Base-by-base conservation (phyloP, 768 basidiomycete genomes). In the Phylloporus rhodoxanthus region DNA sequence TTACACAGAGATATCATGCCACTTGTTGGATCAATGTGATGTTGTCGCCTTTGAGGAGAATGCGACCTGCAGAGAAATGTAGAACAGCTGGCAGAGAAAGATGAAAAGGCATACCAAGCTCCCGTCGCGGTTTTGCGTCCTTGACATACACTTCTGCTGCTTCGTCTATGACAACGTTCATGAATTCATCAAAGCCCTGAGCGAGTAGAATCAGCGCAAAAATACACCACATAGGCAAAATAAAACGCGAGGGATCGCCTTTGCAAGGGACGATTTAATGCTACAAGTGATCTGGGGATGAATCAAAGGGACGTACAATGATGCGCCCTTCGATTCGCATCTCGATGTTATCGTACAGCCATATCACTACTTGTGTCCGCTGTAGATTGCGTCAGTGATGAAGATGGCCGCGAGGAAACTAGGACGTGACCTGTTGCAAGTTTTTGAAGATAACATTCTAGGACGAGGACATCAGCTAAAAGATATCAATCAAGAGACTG, bases 401-500 rank as follows among this genome's bases (percentile, higher is more conserved):
- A 52, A 49, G 33, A 40, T 36, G 28, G 28, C 28, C 28, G 10
- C 19, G 40, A 15, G 45, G 42, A 25, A 8, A 32, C 0, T 54
- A 32, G 29, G 30, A 44, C 45, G 8, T 26, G 23, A 85, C 91
- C 72, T 88, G 84, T 66, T 95, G 93, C 26, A 96, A 77, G 72
- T 95, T 91, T 84, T 95, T 94, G 79, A 96, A 96, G 70, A 96
- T 96, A 55, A 95, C 88, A 75, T 95, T 95, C 91, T 94, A 55
- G 26, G 47, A 33, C 20, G 37, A 30, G 32, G 9, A 39, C 38
- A 54, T 55, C 52, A 57, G 32, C 2, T n/a, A 8, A 15, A n/a
- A 25, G 15, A 40, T 40, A 28, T 21, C 45, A 39, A 29, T 42
- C 32, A 34, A 5, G 19, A 23, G 26, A 36, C 0, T 17, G 44